Evolutionary conservation across 805 yeast genomes (phyloP).

Genomic region (Barnettozyma sp.): DNA sequence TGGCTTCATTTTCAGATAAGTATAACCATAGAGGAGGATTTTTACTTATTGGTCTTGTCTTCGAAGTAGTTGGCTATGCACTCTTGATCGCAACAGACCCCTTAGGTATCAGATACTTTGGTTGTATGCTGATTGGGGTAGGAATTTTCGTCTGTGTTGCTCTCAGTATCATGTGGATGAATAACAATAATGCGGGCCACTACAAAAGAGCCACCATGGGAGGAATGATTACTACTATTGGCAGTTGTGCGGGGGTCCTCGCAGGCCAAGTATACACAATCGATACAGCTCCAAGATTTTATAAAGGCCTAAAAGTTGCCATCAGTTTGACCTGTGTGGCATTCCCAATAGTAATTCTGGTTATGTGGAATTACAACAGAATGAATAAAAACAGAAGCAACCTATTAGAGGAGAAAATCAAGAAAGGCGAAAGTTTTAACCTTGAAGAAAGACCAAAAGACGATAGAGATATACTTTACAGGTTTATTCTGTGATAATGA

Average conservation of each 20-base stretch:
- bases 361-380: slow-evolving; percentile 18
- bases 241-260: slow-evolving; percentile 32
- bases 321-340: slow-evolving; percentile 20
- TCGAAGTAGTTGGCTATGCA: slow-evolving; percentile 29
- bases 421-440: slow-evolving; percentile 11
- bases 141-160: slow-evolving; percentile 36
- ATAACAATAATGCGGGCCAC: slow-evolving; percentile 34
- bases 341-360: slow-evolving; percentile 13
- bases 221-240: slow-evolving; percentile 31
- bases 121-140: slow-evolving; percentile 32
- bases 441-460: slow-evolving; percentile 18
- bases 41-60: slow-evolving; percentile 28
- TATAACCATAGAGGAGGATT: slow-evolving; percentile 30
- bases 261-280: slow-evolving; percentile 33
- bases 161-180: slow-evolving; percentile 33
- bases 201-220: slow-evolving; percentile 35
- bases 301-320: slow-evolving; percentile 27
- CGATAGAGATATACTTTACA: slow-evolving; percentile 19
- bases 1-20: slow-evolving; percentile 28
- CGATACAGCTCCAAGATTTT: slow-evolving; percentile 34
- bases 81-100: slow-evolving; percentile 28
- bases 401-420: slow-evolving; percentile 8
- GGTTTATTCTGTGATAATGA: slow-evolving; percentile 8
- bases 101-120: slow-evolving; percentile 33
- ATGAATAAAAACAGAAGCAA: slow-evolving; percentile 15